Percentiles rank a stretch among this genome's conserved stretches.
Evolutionary conservation across 441 rosid genomes (phyloP).

Genomic region (Biscutella laevigata): DNA sequence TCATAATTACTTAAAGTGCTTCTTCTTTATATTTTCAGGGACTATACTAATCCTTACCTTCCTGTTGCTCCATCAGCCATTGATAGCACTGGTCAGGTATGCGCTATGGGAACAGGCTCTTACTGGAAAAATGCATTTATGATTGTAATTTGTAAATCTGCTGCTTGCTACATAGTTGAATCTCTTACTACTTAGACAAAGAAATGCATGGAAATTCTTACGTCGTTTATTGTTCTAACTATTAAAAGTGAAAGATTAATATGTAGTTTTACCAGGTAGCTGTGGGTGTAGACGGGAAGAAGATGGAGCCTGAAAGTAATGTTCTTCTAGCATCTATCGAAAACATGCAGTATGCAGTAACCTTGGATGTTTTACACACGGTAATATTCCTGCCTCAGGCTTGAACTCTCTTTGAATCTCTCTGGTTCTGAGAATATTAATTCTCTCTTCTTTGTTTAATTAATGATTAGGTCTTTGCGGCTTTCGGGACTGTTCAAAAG

Average conservation of each 20-base stretch:
- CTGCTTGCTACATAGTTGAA: neutral
- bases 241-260: neutral
- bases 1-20: neutral
- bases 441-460: neutral
- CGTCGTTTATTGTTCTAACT: neutral
- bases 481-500: constrained; percentile 93
- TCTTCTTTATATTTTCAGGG: constrained; percentile 42
- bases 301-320: constrained; percentile 93
- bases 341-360: constrained; percentile 98
- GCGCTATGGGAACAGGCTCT: neutral
- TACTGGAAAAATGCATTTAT: neutral
- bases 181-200: neutral
- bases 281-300: constrained; percentile 86
- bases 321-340: constrained; percentile 98
- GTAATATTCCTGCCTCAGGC: constrained; percentile 33
- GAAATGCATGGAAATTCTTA: neutral
- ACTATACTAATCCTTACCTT: constrained; percentile 89
- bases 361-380: constrained; percentile 89
- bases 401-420: neutral
- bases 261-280: constrained; percentile 38
- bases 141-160: neutral
- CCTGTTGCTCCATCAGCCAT: constrained; percentile 98
- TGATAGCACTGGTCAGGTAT: constrained; percentile 80
- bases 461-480: constrained; percentile 63
- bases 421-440: neutral